Conservation (phyloP, 805 yeast species). For the Kazachstania bromeliacearum region DNA sequence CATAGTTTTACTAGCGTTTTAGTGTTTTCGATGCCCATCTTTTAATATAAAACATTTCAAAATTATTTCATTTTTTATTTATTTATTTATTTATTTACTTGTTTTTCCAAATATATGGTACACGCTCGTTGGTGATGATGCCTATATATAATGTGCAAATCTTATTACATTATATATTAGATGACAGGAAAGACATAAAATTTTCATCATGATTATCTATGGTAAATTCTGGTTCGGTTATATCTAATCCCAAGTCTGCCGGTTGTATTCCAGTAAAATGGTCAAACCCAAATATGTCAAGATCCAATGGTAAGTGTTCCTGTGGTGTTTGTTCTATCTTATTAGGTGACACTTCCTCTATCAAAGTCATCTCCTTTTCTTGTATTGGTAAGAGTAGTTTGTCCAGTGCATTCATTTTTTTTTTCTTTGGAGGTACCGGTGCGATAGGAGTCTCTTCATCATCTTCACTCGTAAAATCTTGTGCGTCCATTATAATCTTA, state of each 20-base stretch:
- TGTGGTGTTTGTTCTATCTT: not conserved
- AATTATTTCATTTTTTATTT: too few relatives aligned
- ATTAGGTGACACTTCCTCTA: not conserved
- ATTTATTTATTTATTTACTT: not conserved
- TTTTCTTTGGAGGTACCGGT: not conserved
- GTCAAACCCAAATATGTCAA: slow-evolving; percentile 3
- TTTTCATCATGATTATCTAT: too few relatives aligned
- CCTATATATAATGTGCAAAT: too few relatives aligned
- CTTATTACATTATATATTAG: too few relatives aligned
- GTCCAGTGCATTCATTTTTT: too few relatives aligned
- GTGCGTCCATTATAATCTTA: slow-evolving; percentile 20
- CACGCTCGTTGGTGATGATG: too few relatives aligned
- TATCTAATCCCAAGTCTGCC: too few relatives aligned
- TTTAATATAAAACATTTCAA: not conserved
- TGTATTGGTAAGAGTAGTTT: not conserved
- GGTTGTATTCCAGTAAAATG: too few relatives aligned
- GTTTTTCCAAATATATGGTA: not conserved
- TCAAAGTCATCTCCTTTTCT: too few relatives aligned
- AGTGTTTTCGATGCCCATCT: not conserved
- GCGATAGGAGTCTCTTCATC: too few relatives aligned
- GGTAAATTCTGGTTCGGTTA: too few relatives aligned
- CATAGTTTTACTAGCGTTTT: not conserved
- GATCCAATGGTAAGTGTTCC: not conserved
- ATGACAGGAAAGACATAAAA: too few relatives aligned
- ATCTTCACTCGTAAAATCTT: slow-evolving; percentile 7